These are phyloP conservation scores for Dimargaris xerosporica DNA, from an alignment of 192 early-diverging fungal genomes.

Conservation along the genomic window DNA sequence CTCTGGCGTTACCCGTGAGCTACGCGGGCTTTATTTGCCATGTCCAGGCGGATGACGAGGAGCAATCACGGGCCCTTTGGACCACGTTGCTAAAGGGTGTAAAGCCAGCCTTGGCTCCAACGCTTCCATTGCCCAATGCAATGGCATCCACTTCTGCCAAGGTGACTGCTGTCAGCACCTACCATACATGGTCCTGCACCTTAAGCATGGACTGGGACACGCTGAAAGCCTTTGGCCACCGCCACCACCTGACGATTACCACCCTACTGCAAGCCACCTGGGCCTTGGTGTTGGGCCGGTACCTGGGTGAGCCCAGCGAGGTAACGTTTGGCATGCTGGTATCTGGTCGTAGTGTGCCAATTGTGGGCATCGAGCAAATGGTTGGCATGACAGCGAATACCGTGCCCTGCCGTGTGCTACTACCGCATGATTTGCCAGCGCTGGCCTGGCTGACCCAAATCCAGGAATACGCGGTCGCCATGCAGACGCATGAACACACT, in stretches of 20 bases:
- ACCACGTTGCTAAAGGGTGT: no score
- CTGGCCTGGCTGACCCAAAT: background rate
- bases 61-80: no score
- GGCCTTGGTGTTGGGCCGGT: background rate
- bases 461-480: background rate
- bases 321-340: no score
- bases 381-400: background rate
- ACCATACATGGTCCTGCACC: no score
- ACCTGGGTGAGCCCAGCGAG: background rate
- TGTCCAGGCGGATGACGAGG: no score
- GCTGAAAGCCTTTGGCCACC: background rate
- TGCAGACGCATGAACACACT: background rate
- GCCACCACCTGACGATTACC: background rate
- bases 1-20: no score
- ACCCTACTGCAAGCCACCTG: background rate
- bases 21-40: no score
- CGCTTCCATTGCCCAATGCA: no score
- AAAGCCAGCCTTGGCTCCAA: no score
- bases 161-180: no score
- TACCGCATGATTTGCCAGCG: background rate
- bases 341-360: background rate
- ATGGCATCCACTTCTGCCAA: no score
- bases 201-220: no score
- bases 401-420: background rate
- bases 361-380: background rate